phyloP scores from a whole-genome alignment of 2,329 filamentous ascomycete genomes.

The Xylaria sp. region DNA sequence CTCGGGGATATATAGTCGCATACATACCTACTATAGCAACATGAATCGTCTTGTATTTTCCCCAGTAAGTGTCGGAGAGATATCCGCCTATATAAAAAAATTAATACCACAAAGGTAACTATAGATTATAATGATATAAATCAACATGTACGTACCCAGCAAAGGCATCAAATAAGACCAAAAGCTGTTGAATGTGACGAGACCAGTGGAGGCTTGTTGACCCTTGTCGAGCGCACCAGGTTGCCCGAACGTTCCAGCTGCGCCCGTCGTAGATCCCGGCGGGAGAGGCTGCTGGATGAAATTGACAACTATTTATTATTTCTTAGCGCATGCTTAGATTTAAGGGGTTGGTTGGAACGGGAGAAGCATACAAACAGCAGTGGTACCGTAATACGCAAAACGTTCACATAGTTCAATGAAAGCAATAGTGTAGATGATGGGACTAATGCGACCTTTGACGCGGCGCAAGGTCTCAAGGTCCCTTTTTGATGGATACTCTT shows the following conservation, averaged over 20 bases:
- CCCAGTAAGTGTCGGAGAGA: constrained; percentile 66
- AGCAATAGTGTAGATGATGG: constrained; percentile 38
- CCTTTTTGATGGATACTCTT: constrained; percentile 37
- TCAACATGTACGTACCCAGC: constrained; percentile 38
- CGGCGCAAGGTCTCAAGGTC: constrained; percentile 39
- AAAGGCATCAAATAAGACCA: constrained; percentile 49
- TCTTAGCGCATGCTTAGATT: constrained; percentile 5
- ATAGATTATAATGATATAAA: background rate
- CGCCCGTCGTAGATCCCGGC: constrained; percentile 62
- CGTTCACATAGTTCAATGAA: constrained; percentile 56
- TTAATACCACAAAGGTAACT: background rate
- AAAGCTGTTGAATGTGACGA: constrained; percentile 47
- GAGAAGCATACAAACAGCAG: constrained; percentile 62
- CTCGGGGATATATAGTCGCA: too few species aligned
- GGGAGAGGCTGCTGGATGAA: constrained; percentile 55
- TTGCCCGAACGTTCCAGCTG: constrained; percentile 51
- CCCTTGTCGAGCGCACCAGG: constrained; percentile 64
- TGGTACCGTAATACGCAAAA: constrained; percentile 72
- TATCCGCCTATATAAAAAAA: constrained; percentile 58
- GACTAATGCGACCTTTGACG: constrained; percentile 36
- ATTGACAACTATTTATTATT: constrained; percentile 58
- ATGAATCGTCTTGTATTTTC: constrained; percentile 70
- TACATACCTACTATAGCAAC: constrained; percentile 42
- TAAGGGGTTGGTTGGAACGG: background rate
- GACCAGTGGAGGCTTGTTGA: constrained; percentile 44